Base-by-base conservation (phyloP, 2,329 filamentous ascomycete genomes). In the Ophiocordyceps robertsii region DNA sequence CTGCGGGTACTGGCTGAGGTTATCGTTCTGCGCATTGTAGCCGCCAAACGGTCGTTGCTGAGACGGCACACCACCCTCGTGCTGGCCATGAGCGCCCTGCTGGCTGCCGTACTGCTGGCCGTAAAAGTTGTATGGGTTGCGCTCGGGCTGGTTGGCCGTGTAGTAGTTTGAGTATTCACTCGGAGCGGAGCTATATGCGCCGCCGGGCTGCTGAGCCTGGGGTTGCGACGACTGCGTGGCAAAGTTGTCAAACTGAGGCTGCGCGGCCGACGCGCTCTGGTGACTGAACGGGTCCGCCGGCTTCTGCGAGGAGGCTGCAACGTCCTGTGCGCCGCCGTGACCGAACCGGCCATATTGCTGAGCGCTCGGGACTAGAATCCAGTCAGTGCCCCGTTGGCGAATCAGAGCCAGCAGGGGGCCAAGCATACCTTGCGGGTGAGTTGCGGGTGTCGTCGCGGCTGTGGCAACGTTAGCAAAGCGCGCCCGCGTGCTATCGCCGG, bases 131-230 rank as follows among this genome's bases (percentile, higher is more conserved):
- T 92, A 94, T 1, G 79, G 73, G 56, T 80, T 80, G 50, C 85
- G 82, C 51, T 77, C 70, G 51, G 77, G 80, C 51, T 70, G 78
- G 49, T 87, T 86, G 31, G 82, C 75, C 4, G 83, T 85, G 61
- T 94, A 93, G 67, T 93, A 95, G 6, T 82, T 81, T 17, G 84
- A 82, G 63, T 86, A 94, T 50, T 94, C 87, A 59, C 71, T 77
- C 13, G 82, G 81, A 17, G 80, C 82, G 42, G 84, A 84, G 53
- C 80, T 85, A 63, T 83, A 83, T 29, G 74, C 74, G 39, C 73
- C 80, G 53, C 73, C 76, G 47, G 75, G 73, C 51, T 77, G 75
- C 43, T 73, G 73, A 37, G 61, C 65, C 49, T 70, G 69, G 30
- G 75, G 69, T 56, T 78, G 76, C 8, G 77, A 68, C 50, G 77